Percentiles rank a stretch among this genome's conserved stretches.
These are phyloP conservation scores for Pleurotus sapidus DNA, from an alignment of 768 basidiomycete species.

Conservation along the genomic window DNA sequence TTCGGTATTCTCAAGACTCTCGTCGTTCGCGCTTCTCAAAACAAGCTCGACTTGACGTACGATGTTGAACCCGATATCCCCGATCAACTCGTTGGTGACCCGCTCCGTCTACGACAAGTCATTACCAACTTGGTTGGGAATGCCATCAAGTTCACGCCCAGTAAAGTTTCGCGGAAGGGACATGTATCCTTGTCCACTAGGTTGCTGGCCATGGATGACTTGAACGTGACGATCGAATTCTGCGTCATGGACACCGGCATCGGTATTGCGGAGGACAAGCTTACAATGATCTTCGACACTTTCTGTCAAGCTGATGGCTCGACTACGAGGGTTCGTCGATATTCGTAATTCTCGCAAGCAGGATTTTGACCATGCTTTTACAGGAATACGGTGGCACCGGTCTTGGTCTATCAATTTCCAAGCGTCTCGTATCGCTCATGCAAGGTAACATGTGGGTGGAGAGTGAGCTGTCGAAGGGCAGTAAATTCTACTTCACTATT, in stretches of 20 bases:
- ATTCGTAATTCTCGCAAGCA: constrained; percentile 8
- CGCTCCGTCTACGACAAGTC: constrained; percentile 88
- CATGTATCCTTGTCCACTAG: constrained; percentile 88
- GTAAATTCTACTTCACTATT: constrained; percentile 95
- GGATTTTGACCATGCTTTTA: constrained; percentile 10
- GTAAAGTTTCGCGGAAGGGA: constrained; percentile 73
- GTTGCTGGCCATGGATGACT: constrained; percentile 72
- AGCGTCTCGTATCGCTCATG: constrained; percentile 95
- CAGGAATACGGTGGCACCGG: constrained; percentile 97
- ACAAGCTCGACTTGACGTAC: constrained; percentile 93
- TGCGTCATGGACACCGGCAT: constrained; percentile 98
- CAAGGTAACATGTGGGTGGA: constrained; percentile 99
- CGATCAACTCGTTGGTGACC: constrained; percentile 95
- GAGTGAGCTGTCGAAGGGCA: constrained; percentile 87
- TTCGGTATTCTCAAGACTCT: constrained; percentile 97
- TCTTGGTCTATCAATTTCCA: constrained; percentile 94
- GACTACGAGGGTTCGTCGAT: constrained; percentile 74
- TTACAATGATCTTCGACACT: constrained; percentile 97
- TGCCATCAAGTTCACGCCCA: constrained; percentile 94
- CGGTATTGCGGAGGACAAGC: constrained; percentile 96
- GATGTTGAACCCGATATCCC: constrained; percentile 94
- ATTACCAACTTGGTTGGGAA: constrained; percentile 94
- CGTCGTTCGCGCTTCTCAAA: constrained; percentile 94
- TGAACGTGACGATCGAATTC: constrained; percentile 91
- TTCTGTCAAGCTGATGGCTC: constrained; percentile 99